Evolutionary conservation across 208 protist genomes (phyloP).

Genomic region (Acanthamoeba triangularis): DNA sequence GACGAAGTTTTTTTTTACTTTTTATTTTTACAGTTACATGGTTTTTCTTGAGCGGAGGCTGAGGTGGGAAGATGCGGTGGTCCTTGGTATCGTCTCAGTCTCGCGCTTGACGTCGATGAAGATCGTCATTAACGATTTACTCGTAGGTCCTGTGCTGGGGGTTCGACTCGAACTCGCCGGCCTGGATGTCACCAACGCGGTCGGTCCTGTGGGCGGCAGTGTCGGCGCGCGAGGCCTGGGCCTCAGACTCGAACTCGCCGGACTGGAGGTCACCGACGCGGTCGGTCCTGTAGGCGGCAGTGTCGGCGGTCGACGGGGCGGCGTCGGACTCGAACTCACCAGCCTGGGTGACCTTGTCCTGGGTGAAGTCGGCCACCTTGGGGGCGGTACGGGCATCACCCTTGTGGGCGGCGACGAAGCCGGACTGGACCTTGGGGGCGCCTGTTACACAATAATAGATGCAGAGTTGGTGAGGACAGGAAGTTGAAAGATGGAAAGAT

Average conservation of each 20-base stretch:
- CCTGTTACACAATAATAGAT: too few species aligned
- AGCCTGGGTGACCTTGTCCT: conserved; percentile 71
- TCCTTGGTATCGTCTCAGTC: neutral
- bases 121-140: neutral
- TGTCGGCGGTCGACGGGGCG: conserved; percentile 74
- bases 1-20: neutral
- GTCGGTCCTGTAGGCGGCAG: conserved; percentile 55
- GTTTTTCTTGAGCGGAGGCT: neutral
- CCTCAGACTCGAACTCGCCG: conserved; percentile 67
- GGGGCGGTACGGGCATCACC: conserved; percentile 71
- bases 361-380: conserved; percentile 70
- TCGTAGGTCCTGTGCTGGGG: conserved; percentile 13
- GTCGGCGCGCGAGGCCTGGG: conserved; percentile 55
- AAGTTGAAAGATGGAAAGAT: neutral
- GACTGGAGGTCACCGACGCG: conserved; percentile 59
- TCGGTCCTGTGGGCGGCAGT: conserved; percentile 62
- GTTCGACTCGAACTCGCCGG: conserved; percentile 69
- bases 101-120: neutral
- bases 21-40: conserved; percentile 37
- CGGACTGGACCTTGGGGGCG: conserved; percentile 67
- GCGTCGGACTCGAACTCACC: conserved; percentile 72
- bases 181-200: conserved; percentile 74
- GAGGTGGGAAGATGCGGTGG: neutral
- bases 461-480: neutral
- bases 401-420: conserved; percentile 73